Evolutionary conservation across 2,329 filamentous ascomycete genomes (phyloP).

Genomic region (Trichoderma polysporum): DNA sequence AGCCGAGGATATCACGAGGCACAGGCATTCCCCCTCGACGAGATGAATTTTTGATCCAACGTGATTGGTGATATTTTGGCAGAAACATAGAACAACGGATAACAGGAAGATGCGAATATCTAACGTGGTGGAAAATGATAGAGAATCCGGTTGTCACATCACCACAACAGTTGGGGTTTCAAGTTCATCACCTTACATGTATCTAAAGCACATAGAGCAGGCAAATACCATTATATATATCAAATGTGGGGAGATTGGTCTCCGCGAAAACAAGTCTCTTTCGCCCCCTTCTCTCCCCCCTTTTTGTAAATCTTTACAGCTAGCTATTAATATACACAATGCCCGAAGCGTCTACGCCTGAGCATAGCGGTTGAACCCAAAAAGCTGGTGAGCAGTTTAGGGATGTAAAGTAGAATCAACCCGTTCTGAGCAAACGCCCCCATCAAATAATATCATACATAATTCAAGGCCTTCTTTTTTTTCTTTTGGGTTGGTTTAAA

Average conservation of each 20-base stretch:
- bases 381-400: background rate
- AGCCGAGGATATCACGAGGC: conserved; percentile 6
- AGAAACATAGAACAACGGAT: background rate
- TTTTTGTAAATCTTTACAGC: conserved; percentile 21
- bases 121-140: background rate
- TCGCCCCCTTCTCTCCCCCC: conserved; percentile 23
- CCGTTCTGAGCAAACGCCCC: conserved; percentile 31
- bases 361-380: background rate
- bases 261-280: conserved; percentile 29
- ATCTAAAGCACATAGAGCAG: background rate
- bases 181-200: background rate
- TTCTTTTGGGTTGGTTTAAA: background rate
- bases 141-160: background rate
- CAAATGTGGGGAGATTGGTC: conserved; percentile 39
- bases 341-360: conserved; percentile 18
- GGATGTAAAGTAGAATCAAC: conserved; percentile 21
- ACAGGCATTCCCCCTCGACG: background rate
- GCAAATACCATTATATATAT: background rate
- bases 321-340: conserved; percentile 35
- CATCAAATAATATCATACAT: conserved; percentile 26
- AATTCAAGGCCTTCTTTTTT: conserved; percentile 35
- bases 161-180: background rate
- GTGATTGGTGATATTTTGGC: background rate
- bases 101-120: too few relatives aligned
- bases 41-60: background rate